Percentiles rank a stretch among this genome's conserved stretches.
Conservation (phyloP, 78 protist species). For the Chrysochromulina tobinii region DNA sequence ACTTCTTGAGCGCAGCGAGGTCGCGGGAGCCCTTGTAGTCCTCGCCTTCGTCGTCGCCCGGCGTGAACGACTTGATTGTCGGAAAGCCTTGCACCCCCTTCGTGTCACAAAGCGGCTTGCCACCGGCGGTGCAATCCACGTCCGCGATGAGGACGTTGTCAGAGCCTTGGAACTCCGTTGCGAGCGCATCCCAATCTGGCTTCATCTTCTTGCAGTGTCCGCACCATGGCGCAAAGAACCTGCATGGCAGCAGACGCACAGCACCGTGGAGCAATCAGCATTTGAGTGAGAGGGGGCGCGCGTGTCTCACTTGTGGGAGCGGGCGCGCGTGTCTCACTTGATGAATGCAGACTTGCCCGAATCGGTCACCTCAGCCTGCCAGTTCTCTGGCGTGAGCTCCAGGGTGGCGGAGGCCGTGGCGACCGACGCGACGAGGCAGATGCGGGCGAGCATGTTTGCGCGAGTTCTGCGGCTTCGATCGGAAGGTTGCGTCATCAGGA, state of each 20-base stretch:
- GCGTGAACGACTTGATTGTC: background rate
- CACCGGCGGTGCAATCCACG: slow-evolving; percentile 14
- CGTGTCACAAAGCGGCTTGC: slow-evolving; percentile 17
- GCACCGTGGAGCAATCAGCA: too few relatives aligned
- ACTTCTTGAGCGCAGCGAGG: background rate
- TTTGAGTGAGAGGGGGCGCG: too few relatives aligned
- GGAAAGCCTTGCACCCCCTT: slow-evolving; percentile 38
- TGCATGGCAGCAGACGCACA: background rate
- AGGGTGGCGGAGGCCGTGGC: background rate
- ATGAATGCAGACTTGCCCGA: background rate
- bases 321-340: background rate
- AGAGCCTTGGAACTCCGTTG: background rate
- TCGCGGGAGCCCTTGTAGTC: slow-evolving; percentile 42
- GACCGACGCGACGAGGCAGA: too few relatives aligned
- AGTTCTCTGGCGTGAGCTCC: background rate
- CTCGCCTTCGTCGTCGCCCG: background rate
- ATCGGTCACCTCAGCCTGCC: background rate
- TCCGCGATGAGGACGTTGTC: background rate
- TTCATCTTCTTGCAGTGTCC: slow-evolving; percentile 39
- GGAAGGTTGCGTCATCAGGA: too few relatives aligned
- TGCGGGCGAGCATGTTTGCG: too few relatives aligned
- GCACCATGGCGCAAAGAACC: slow-evolving; percentile 20
- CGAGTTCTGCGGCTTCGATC: too few relatives aligned
- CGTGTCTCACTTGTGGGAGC: too few relatives aligned
- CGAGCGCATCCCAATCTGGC: slow-evolving; percentile 27